Percentiles rank a stretch among this genome's conserved stretches.
Conservation (phyloP, 495 filamentous ascomycete species). For the Neurospora sp. region DNA sequence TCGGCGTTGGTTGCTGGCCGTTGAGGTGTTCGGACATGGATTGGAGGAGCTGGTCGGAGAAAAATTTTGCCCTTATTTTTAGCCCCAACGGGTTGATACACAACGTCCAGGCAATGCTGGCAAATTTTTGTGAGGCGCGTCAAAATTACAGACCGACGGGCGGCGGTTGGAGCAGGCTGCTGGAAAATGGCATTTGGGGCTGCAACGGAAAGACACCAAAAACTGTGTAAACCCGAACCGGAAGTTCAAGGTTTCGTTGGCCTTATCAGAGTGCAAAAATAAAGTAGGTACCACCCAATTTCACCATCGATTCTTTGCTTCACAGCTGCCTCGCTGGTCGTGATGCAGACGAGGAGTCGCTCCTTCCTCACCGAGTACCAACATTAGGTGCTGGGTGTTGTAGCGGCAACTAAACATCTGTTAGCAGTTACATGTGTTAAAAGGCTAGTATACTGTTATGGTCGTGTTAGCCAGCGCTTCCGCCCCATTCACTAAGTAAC, state of each 20-base stretch:
- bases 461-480: not conserved
- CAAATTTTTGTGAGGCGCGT: not conserved
- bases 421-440: not conserved
- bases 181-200: not conserved
- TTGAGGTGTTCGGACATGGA: conserved; percentile 10
- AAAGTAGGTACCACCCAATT: not conserved
- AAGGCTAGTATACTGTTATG: not conserved
- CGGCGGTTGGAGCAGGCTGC: not conserved
- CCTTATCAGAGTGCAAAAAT: not conserved
- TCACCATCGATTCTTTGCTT: not conserved
- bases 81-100: conserved; percentile 37
- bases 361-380: not conserved
- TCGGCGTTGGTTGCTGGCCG: conserved; percentile 7
- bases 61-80: conserved; percentile 37
- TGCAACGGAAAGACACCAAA: not conserved
- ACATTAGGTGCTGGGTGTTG: not conserved
- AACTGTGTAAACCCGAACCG: not conserved
- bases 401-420: not conserved
- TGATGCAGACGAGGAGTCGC: not conserved
- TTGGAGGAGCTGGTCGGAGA: conserved; percentile 18
- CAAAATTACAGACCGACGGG: not conserved
- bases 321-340: not conserved
- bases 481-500: not conserved
- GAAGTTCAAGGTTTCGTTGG: not conserved
- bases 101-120: conserved; percentile 15